Conservation (phyloP, 495 filamentous ascomycete genomes). For the Penicillium mononematosum region DNA sequence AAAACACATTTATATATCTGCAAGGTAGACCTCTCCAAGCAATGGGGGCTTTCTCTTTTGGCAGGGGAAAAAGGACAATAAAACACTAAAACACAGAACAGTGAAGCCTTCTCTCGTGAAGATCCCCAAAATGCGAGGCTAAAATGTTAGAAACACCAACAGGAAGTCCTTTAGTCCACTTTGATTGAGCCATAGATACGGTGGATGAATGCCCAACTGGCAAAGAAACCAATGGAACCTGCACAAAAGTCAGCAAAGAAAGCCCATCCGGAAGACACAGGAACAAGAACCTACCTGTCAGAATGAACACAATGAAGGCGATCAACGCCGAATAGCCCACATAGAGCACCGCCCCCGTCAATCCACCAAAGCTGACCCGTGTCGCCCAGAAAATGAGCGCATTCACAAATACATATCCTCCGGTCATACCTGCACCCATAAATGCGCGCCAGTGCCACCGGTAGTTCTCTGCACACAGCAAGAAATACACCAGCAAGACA, state of each 20-base stretch:
- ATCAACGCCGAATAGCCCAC: conserved; percentile 89
- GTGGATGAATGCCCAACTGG: conserved; percentile 88
- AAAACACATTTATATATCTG: neutral
- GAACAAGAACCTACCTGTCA: conserved; percentile 69
- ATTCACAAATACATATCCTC: conserved; percentile 85
- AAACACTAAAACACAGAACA: neutral
- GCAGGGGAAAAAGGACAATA: neutral
- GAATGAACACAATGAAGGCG: conserved; percentile 85
- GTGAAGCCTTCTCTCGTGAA: neutral
- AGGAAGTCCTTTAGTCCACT: conserved; percentile 64
- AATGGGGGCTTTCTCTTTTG: neutral
- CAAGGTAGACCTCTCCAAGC: conserved; percentile 5
- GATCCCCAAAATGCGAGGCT: conserved; percentile 7
- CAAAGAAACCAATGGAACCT: conserved; percentile 95
- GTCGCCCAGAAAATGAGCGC: conserved; percentile 85
- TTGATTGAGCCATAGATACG: conserved; percentile 96
- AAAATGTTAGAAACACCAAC: neutral
- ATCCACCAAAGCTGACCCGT: conserved; percentile 76
- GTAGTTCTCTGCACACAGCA: conserved; percentile 95
- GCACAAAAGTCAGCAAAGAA: conserved; percentile 17
- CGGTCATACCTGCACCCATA: conserved; percentile 80
- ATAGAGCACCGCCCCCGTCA: conserved; percentile 86
- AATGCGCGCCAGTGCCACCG: conserved; percentile 98
- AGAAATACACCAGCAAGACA: conserved; percentile 87
- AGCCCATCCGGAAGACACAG: conserved; percentile 12